Evolutionary conservation across 352 stramenopile genomes (phyloP).

Genomic region (Phytophthora uliginosa): DNA sequence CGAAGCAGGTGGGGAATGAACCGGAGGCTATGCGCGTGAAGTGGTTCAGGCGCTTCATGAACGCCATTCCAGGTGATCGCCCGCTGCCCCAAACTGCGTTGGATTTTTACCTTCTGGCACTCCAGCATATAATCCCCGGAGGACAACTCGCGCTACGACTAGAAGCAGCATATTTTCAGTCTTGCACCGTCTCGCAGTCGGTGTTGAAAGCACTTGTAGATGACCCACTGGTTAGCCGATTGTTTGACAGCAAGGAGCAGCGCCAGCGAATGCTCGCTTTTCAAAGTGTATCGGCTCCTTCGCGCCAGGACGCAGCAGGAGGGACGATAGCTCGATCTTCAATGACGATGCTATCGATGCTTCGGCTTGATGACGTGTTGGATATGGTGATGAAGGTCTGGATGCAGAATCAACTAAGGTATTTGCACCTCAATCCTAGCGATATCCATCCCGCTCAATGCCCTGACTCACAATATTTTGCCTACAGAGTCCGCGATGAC

Average conservation of each 20-base stretch:
- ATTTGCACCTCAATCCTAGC: background rate
- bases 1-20: constrained; percentile 45
- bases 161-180: constrained; percentile 56
- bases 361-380: constrained; percentile 77
- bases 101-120: constrained; percentile 65
- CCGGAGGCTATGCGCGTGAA: constrained; percentile 69
- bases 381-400: constrained; percentile 79
- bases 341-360: constrained; percentile 23
- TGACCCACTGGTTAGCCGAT: constrained; percentile 49
- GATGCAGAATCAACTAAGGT: constrained; percentile 74
- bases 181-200: constrained; percentile 54
- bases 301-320: constrained; percentile 18
- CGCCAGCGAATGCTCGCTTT: constrained; percentile 50
- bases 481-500: constrained; percentile 60
- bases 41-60: constrained; percentile 75
- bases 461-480: background rate
- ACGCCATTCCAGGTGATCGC: constrained; percentile 39
- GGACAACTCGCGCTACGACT: constrained; percentile 52
- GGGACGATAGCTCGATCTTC: constrained; percentile 11
- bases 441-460: background rate
- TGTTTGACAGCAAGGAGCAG: constrained; percentile 65
- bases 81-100: constrained; percentile 51
- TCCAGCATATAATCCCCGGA: constrained; percentile 58
- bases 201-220: constrained; percentile 57
- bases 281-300: constrained; percentile 23